phyloP scores from a whole-genome alignment of 176 grass and related monocot species.

The Bothriochloa decipiens region DNA sequence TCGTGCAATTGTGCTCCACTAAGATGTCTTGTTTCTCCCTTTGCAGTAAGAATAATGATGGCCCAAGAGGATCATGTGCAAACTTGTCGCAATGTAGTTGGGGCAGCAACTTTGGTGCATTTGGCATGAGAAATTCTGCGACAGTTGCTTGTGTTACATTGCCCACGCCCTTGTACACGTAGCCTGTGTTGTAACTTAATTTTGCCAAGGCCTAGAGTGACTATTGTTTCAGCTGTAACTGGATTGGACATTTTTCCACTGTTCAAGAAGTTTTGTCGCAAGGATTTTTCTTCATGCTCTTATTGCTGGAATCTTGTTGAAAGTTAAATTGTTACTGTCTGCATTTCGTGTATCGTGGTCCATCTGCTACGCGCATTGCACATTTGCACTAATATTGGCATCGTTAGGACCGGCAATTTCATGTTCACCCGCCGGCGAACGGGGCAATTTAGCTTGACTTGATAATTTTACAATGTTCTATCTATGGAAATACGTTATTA shows the following conservation, averaged over 20 bases:
- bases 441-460: not conserved
- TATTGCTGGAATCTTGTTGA: not conserved
- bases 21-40: not conserved
- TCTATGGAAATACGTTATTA: not conserved
- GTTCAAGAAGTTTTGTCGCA: constrained; percentile 24
- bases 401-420: not conserved
- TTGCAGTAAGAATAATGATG: constrained; percentile 35
- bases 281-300: not conserved
- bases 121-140: constrained; percentile 19
- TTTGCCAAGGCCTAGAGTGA: constrained; percentile 29
- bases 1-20: not conserved
- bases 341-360: not conserved
- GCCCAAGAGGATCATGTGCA: not conserved
- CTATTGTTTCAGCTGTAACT: constrained; percentile 17
- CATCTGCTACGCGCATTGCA: not conserved
- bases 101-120: constrained; percentile 13
- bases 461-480: not conserved
- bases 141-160: constrained; percentile 29
- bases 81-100: not conserved
- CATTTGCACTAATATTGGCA: not conserved
- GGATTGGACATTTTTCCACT: constrained; percentile 22
- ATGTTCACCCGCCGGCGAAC: not conserved
- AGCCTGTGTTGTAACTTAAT: constrained; percentile 37
- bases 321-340: not conserved
- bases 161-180: constrained; percentile 7